Evolutionary conservation across 768 basidiomycete genomes (phyloP), one percentile per base, ranked within the genome.

Genomic region (Termitomyces sp.): DNA sequence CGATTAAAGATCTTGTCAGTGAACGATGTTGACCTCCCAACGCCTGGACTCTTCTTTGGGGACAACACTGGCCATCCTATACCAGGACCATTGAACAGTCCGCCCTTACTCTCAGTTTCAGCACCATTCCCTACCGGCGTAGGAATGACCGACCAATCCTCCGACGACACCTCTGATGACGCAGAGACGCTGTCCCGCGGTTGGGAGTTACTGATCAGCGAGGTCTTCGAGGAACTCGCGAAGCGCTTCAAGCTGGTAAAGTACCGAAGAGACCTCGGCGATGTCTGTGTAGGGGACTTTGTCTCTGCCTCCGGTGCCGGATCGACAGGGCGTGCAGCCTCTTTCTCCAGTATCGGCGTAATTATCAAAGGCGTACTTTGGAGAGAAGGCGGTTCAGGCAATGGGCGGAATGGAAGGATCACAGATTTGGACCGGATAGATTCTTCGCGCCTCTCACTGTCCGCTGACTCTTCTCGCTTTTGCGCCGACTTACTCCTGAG

Each of bases 91-190:
- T 70, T 64, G 16, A 47, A 57, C 14, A 57, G 37, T n/a, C 43
- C 57, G 24, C 18, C 32, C 22, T 34, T 46, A 1, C 29, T 36
- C 26, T 46, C 51, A 18, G 24, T 24, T 16, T 53, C 57, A 16
- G 37, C 37, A 59, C 73, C 68, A 64, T 73, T 68, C 58, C 84
- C 74, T 7, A 85, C 78, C 29, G 87, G 87, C 20, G 84, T 86
- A 6, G 76, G 71, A n/a, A 85, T 77, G 22, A 79, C 72, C 32
- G 77, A 76, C 26, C 85, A 87, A 63, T 88, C 87, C 61, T 90
- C 87, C 6, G 84, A 86, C 0, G 86, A 88, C 55, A 85, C 69
- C 61, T 83, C 81, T 2, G 84, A 85, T 1, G 79, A 81, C 22
- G 73, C 70, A 26, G 85, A 86, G 53, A 81, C 72, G 64, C 88